Percentiles rank a stretch among this genome's conserved stretches.
Evolutionary conservation across 2,329 filamentous ascomycete species (phyloP).

Genomic region (Phoma sp.): DNA sequence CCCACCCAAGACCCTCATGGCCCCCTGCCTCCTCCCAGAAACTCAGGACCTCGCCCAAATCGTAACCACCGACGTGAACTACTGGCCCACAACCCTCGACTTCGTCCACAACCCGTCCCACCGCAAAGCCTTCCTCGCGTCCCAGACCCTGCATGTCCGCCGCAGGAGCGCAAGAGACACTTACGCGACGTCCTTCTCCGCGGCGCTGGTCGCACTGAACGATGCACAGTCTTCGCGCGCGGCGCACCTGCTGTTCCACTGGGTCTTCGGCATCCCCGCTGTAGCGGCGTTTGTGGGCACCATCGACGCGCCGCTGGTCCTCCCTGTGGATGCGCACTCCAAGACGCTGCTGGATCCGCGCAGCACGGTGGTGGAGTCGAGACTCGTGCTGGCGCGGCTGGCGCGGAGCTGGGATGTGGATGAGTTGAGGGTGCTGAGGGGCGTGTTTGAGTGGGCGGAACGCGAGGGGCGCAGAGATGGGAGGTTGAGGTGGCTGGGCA

Average conservation of each 20-base stretch:
- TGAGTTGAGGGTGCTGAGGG: slow-evolving; percentile 64
- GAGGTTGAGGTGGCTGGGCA: slow-evolving; percentile 60
- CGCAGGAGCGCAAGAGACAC: slow-evolving; percentile 66
- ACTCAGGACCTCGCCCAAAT: slow-evolving; percentile 67
- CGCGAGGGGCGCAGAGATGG: slow-evolving; percentile 40
- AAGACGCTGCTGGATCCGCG: slow-evolving; percentile 59
- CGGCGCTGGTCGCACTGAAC: slow-evolving; percentile 76
- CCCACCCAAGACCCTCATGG: slow-evolving; percentile 44
- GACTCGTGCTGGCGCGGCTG: slow-evolving; percentile 64
- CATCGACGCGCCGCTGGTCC: slow-evolving; percentile 63
- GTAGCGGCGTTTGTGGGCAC: slow-evolving; percentile 54
- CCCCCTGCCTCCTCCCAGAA: slow-evolving; percentile 68
- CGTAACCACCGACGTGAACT: slow-evolving; percentile 67
- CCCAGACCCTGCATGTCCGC: slow-evolving; percentile 77
- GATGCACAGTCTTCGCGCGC: slow-evolving; percentile 55
- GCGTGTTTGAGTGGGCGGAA: slow-evolving; percentile 73
- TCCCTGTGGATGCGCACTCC: slow-evolving; percentile 52
- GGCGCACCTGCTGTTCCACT: slow-evolving; percentile 65
- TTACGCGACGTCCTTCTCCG: slow-evolving; percentile 69
- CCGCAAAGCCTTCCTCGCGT: slow-evolving; percentile 66
- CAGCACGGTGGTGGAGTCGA: slow-evolving; percentile 71
- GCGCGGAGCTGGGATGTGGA: slow-evolving; percentile 54
- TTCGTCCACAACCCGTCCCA: slow-evolving; percentile 70
- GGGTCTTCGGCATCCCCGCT: slow-evolving; percentile 71
- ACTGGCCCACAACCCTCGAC: slow-evolving; percentile 83